These are phyloP conservation scores for Pseudopyricularia javanii DNA, from an alignment of 2,329 filamentous ascomycete genomes.

Conservation along the genomic window DNA sequence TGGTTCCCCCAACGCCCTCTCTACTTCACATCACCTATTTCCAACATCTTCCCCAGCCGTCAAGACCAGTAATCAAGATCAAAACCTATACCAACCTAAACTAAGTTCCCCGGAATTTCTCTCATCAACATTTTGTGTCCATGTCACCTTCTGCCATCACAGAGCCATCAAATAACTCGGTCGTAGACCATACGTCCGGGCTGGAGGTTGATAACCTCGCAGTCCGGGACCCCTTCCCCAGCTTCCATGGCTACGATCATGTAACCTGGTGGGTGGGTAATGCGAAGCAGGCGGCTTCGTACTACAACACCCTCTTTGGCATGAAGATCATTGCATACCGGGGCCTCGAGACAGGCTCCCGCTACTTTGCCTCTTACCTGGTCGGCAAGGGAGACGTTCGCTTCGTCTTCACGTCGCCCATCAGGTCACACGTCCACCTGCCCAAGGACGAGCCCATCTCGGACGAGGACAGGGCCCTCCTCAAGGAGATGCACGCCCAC, in stretches of 20 bases:
- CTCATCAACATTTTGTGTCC: constrained; percentile 13
- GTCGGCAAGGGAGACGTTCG: constrained; percentile 62
- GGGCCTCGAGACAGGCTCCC: constrained; percentile 78
- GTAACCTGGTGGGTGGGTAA: constrained; percentile 96
- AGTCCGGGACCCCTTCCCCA: constrained; percentile 34
- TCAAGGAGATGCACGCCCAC: constrained; percentile 70
- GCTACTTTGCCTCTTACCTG: constrained; percentile 73
- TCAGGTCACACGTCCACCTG: constrained; percentile 48
- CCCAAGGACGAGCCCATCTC: constrained; percentile 49
- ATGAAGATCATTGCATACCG: constrained; percentile 74
- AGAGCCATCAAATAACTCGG: constrained; percentile 32
- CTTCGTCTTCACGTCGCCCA: constrained; percentile 75
- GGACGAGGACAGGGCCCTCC: constrained; percentile 47
- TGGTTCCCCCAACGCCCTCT: too few species aligned
- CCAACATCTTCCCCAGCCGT: too few species aligned
- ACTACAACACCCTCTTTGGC: constrained; percentile 79
- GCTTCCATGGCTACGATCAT: constrained; percentile 81
- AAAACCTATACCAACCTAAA: too few species aligned
- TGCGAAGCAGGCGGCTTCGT: constrained; percentile 85
- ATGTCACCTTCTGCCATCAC: constrained; percentile 51
- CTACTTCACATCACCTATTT: too few species aligned
- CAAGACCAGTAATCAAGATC: too few species aligned
- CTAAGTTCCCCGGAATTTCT: background rate
- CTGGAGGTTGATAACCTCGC: constrained; percentile 36
- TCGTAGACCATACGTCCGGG: constrained; percentile 13